phyloP scores from a whole-genome alignment of 371 early-diverging fungal genomes.

The Phascolomyces articulosus region DNA sequence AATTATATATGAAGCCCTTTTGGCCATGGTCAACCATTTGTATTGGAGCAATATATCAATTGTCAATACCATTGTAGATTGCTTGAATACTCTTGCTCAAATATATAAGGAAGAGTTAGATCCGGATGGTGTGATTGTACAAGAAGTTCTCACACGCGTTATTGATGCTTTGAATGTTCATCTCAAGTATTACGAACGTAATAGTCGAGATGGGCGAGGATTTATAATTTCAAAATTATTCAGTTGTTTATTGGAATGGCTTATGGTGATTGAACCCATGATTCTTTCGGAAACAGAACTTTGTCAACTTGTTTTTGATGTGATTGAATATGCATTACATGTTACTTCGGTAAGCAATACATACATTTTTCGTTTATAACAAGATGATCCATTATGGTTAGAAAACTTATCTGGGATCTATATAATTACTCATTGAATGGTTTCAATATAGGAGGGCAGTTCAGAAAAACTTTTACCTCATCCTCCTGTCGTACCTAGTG shows the following conservation, averaged over 20 bases:
- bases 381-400: too few relatives aligned
- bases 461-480: conserved; percentile 60
- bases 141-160: conserved; percentile 67
- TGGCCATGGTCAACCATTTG: conserved; percentile 68
- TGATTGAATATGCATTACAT: conserved; percentile 66
- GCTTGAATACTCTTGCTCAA: conserved; percentile 68
- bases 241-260: conserved; percentile 76
- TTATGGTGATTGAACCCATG: conserved; percentile 68
- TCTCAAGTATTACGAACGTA: conserved; percentile 57
- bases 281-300: conserved; percentile 68
- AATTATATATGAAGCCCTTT: conserved; percentile 61
- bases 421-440: neutral
- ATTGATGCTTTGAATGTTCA: conserved; percentile 75
- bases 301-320: conserved; percentile 72
- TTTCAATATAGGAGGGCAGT: conserved; percentile 36
- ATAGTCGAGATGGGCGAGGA: conserved; percentile 46
- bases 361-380: too few relatives aligned
- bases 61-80: conserved; percentile 70
- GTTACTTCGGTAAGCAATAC: conserved; percentile 26
- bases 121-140: conserved; percentile 62
- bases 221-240: conserved; percentile 69
- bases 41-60: conserved; percentile 64
- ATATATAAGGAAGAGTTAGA: conserved; percentile 58
- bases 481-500: conserved; percentile 23
- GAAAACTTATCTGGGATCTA: neutral